phyloP scores from a whole-genome alignment of 208 protist genomes.

The Endotrypanum monterogeii region DNA sequence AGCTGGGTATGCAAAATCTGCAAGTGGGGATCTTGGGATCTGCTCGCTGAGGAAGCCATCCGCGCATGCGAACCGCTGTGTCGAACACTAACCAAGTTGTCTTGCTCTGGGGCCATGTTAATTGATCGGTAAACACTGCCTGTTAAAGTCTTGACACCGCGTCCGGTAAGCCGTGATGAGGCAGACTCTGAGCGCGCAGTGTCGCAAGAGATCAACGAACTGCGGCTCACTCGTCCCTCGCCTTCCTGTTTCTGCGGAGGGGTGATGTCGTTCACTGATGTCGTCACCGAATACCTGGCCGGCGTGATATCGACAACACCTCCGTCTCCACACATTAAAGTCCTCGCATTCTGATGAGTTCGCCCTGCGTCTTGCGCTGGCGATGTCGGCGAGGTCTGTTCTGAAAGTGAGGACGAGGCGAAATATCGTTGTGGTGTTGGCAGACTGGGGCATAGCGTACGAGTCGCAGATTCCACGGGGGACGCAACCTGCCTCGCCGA shows the following conservation, averaged over 20 bases:
- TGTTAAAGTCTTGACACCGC: not conserved
- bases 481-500: not conserved
- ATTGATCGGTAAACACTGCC: not conserved
- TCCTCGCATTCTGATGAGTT: not conserved
- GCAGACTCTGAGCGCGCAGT: not conserved
- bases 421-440: not conserved
- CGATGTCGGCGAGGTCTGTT: slow-evolving; percentile 1
- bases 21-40: not conserved
- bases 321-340: not conserved
- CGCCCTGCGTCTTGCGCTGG: not conserved
- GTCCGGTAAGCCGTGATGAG: not conserved
- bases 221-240: not conserved
- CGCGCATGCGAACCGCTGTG: not conserved
- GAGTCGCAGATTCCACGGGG: not conserved
- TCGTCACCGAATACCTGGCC: not conserved
- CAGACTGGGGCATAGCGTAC: not conserved
- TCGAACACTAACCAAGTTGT: not conserved
- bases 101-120: not conserved
- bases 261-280: slow-evolving; percentile 15
- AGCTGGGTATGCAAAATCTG: slow-evolving; percentile 24
- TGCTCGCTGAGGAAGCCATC: not conserved
- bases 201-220: not conserved
- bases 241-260: not conserved
- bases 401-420: slow-evolving; percentile 3
- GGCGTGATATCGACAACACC: not conserved